phyloP scores from a whole-genome alignment of 768 basidiomycete species.

The Calvatia gigantea region DNA sequence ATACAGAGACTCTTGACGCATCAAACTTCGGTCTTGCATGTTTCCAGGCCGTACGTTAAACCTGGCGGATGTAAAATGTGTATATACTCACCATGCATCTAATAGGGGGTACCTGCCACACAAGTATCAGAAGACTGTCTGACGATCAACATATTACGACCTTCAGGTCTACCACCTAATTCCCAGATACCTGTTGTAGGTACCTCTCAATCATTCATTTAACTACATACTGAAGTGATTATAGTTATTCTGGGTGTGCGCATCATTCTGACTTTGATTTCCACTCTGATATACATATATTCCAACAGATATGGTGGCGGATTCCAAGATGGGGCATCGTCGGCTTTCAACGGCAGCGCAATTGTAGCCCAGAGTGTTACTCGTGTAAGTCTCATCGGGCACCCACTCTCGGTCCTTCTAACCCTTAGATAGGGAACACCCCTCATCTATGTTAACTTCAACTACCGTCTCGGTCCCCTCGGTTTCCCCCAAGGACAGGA shows the following conservation, averaged over 20 bases:
- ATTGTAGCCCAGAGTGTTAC: conserved; percentile 35
- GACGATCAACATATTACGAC: conserved; percentile 55
- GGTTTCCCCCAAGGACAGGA: conserved; percentile 42
- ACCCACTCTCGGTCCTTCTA: no score
- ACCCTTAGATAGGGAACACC: conserved; percentile 41
- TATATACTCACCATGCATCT: no score
- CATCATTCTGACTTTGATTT: neutral
- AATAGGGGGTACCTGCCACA: conserved; percentile 28
- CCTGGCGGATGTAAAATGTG: neutral
- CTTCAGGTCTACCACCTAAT: conserved; percentile 28
- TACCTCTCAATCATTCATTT: neutral
- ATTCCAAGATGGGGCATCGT: conserved; percentile 25
- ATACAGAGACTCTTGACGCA: conserved; percentile 36
- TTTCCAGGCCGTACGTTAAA: conserved; percentile 37
- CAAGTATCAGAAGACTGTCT: conserved; percentile 55
- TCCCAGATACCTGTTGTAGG: conserved; percentile 37
- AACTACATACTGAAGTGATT: neutral
- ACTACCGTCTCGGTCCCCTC: conserved; percentile 42
- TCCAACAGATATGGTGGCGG: conserved; percentile 33
- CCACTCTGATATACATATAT: neutral
- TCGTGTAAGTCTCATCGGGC: conserved; percentile 22
- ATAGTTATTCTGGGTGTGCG: conserved; percentile 39
- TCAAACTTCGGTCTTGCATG: conserved; percentile 44
- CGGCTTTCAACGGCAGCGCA: conserved; percentile 27
- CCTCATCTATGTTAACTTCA: conserved; percentile 38